These are phyloP conservation scores for Penicillium riverlandense DNA, from an alignment of 495 filamentous ascomycete genomes.

Conservation along the genomic window DNA sequence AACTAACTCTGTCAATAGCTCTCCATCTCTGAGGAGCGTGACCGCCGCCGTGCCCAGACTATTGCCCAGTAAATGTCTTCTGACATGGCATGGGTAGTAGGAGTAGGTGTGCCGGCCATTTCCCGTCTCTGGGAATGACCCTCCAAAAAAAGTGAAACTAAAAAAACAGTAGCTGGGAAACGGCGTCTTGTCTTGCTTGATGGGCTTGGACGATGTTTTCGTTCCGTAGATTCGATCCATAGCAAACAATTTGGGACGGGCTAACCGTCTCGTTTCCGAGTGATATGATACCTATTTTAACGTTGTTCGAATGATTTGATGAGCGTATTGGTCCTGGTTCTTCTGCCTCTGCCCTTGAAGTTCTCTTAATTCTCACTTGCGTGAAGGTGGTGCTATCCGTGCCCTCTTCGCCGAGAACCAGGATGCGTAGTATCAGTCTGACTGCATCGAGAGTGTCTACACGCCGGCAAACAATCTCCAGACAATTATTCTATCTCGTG, in stretches of 20 bases:
- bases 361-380: background rate
- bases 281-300: constrained; percentile 32
- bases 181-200: constrained; percentile 36
- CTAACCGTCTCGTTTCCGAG: constrained; percentile 22
- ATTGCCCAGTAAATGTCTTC: constrained; percentile 53
- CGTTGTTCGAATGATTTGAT: constrained; percentile 24
- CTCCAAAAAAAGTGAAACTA: constrained; percentile 18
- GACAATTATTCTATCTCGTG: too few species aligned
- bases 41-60: constrained; percentile 78
- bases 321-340: constrained; percentile 15
- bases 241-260: constrained; percentile 25
- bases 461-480: too few species aligned
- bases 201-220: constrained; percentile 31
- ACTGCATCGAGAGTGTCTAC: too few species aligned
- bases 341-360: background rate
- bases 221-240: constrained; percentile 30
- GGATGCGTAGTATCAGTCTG: too few species aligned
- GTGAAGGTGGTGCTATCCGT: too few species aligned
- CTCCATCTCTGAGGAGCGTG: constrained; percentile 95
- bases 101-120: constrained; percentile 10
- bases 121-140: constrained; percentile 8
- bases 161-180: constrained; percentile 31
- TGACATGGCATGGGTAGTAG: constrained; percentile 14
- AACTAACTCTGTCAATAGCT: constrained; percentile 44
- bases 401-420: too few species aligned